Evolutionary conservation across 2,329 filamentous ascomycete genomes (phyloP).

Genomic region (Stachybotrys chartarum): DNA sequence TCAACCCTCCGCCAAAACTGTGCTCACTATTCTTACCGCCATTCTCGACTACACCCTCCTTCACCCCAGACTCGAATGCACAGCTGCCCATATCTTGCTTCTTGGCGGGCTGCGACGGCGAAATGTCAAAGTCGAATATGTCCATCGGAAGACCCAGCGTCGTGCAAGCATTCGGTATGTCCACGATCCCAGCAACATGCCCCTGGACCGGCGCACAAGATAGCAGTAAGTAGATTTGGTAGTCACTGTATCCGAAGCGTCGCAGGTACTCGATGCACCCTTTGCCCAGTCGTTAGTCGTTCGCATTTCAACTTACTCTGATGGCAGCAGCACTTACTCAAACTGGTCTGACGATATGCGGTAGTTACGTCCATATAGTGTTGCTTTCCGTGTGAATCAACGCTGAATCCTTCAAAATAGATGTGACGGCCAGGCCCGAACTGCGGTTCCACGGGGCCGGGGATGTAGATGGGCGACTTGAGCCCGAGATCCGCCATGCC

Average conservation of each 20-base stretch:
- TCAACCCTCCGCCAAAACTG: slow-evolving; percentile 45
- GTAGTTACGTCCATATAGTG: slow-evolving; percentile 83
- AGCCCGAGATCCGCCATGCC: slow-evolving; percentile 68
- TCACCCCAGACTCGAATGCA: slow-evolving; percentile 41
- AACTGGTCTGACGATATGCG: slow-evolving; percentile 74
- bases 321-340: slow-evolving; percentile 40
- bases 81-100: slow-evolving; percentile 16
- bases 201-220: slow-evolving; percentile 84
- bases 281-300: not conserved
- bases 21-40: slow-evolving; percentile 39
- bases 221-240: slow-evolving; percentile 81
- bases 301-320: slow-evolving; percentile 21
- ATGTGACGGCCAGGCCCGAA: slow-evolving; percentile 66
- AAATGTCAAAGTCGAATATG: slow-evolving; percentile 92
- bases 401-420: slow-evolving; percentile 66
- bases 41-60: slow-evolving; percentile 32
- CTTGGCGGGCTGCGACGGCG: slow-evolving; percentile 48
- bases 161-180: slow-evolving; percentile 78
- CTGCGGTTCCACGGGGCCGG: slow-evolving; percentile 80
- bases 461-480: slow-evolving; percentile 78
- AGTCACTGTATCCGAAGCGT: slow-evolving; percentile 48
- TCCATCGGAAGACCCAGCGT: slow-evolving; percentile 85
- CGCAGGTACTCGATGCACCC: not conserved
- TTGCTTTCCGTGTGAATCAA: slow-evolving; percentile 83
- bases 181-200: slow-evolving; percentile 82